Evolutionary conservation across 2,329 filamentous ascomycete genomes (phyloP), one percentile per base, ranked within the genome.

Genomic region (Xylaria sp.): DNA sequence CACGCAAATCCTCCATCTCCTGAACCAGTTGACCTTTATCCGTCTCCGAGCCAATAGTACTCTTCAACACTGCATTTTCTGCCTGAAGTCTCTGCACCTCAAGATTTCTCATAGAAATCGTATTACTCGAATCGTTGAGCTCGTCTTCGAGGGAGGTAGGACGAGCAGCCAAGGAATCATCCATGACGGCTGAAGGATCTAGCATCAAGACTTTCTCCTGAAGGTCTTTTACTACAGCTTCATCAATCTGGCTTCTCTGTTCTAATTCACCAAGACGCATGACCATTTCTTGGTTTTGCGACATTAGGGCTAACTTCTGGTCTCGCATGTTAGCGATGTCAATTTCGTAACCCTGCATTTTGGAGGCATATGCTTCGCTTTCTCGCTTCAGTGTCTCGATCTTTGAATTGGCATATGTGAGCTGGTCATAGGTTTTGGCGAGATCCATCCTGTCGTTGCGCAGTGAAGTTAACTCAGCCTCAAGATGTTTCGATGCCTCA

Each of bases 31-130:
- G 80, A 50, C 84, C 83, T 64, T 84, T 86, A 71, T 89, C 86
- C 1, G 85, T 84, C 8, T 83, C 83, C 8, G 84, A 84, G 10
- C 83, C 83, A 60, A 87, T 81, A 58, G 83, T 87, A 68, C 83
- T 86, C 67, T 85, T 85, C 13, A 90, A 79, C 8, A 90, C 77
- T 41, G 85, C 83, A 72, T 89, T 90, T 77, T 91, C 89, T 6
- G 88, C 86, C 74, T 86, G 87, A 56, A 91, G 80, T 39, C 88
- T 84, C 34, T 86, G 86, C 25, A 89, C 76, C 74, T 89, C 86
- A 20, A 88, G 77, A 36, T 75, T 77, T 12, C 82, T 81, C 57
- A 86, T 78, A 18, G 81, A 81, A 2, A 78, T 72, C 6, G 81
- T 79, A 66, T 81, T 80, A 46, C 76, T 76, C 28, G 84, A 83